Base-by-base conservation (phyloP, 2,329 filamentous ascomycete genomes). In the Diaporthe destruens region DNA sequence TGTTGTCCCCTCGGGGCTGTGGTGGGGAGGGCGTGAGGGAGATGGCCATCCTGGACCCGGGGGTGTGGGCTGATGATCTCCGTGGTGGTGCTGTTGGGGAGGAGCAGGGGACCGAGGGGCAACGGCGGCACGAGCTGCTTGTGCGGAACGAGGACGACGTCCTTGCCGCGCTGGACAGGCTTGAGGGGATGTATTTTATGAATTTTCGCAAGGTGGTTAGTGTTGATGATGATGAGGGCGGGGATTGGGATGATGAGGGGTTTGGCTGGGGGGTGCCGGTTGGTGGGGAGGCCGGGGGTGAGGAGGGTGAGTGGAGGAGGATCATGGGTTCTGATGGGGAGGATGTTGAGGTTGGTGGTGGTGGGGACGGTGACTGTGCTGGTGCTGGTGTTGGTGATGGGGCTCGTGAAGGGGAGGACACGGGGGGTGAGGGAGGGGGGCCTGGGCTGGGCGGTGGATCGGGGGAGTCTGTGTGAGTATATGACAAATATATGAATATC, bases 1-100 rank as follows among this genome's bases (percentile, higher is more conserved):
- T n/a, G n/a, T n/a, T n/a, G n/a, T n/a, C n/a, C n/a, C n/a, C n/a
- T n/a, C n/a, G n/a, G n/a, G n/a, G n/a, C n/a, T n/a, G n/a, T n/a
- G n/a, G n/a, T n/a, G n/a, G n/a, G n/a, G n/a, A 5, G n/a, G 7
- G 39, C 7, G 1, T 7, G n/a, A 29, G 39, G 5, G 65, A 72
- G 18, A 68, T 74, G 18, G 29, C 49, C 5, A 71, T 74, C 3
- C 49, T 74, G 23, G 57, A 74, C n/a, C 71, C 73, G 1, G 47
- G 47, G 25, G 16, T 74, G 7, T 74, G 73, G 73, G 66, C 39
- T 32, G 70, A 56, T 32, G 70, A 56, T 18, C 18, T 23, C 4
- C 3, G 16, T 32, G 14, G 2, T 16, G 23, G 1, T 47, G 18
- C 3, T 18, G 12, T 6, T 32, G 36, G 20, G 18, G 18, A 3